phyloP scores from a whole-genome alignment of 2,329 filamentous ascomycete species.

The Colletotrichum orchidophilum region DNA sequence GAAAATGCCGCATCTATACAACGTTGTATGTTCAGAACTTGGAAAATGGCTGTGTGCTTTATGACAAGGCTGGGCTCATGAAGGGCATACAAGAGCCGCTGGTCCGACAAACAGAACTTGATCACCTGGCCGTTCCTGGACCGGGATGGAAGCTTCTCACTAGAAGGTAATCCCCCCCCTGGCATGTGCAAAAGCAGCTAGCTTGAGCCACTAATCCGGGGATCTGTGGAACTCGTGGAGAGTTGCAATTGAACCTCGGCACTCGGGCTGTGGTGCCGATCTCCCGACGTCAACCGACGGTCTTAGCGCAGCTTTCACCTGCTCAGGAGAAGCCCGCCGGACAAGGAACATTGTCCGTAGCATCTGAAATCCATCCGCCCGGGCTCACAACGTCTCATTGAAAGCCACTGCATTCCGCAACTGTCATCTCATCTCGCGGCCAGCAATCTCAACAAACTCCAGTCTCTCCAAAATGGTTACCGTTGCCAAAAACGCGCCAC shows the following conservation, averaged over 20 bases:
- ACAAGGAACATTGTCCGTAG: not conserved
- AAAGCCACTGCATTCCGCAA: constrained; percentile 9
- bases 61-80: not conserved
- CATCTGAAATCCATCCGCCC: constrained; percentile 14
- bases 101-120: not conserved
- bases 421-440: constrained; percentile 2
- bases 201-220: constrained; percentile 4
- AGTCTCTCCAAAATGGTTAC: constrained; percentile 10
- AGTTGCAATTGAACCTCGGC: constrained; percentile 23
- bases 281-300: constrained; percentile 29
- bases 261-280: constrained; percentile 29
- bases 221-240: not conserved
- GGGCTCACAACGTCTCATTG: constrained; percentile 7
- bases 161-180: constrained; percentile 3
- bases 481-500: constrained; percentile 25
- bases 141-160: not conserved
- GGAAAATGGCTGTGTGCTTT: not conserved
- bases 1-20: not conserved
- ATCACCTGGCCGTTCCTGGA: not conserved
- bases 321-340: not conserved
- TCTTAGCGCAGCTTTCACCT: constrained; percentile 21
- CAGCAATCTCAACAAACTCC: not conserved
- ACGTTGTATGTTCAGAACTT: no score
- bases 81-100: not conserved
- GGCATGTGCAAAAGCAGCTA: constrained; percentile 26